Evolutionary conservation across 2,329 filamentous ascomycete genomes (phyloP).

Genomic region (Colletotrichum liaoningense): DNA sequence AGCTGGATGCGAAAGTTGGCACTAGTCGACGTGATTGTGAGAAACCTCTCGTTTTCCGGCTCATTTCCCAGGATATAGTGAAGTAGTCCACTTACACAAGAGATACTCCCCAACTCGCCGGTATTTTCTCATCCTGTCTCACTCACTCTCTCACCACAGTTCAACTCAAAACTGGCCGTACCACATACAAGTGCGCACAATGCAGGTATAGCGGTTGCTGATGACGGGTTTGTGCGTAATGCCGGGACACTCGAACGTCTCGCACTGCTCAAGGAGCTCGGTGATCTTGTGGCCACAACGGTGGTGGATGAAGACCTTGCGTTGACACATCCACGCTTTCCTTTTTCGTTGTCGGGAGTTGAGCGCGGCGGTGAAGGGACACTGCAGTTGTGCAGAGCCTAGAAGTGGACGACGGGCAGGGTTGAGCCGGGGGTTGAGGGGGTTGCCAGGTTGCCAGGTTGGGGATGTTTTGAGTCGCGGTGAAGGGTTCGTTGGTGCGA

Average conservation of each 20-base stretch:
- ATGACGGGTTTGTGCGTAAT: constrained; percentile 38
- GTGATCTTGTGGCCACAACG: constrained; percentile 47
- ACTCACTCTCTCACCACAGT: neutral
- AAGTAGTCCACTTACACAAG: neutral
- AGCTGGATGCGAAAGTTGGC: neutral
- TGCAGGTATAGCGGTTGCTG: constrained; percentile 46
- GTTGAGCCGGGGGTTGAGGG: neutral
- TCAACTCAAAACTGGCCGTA: constrained; percentile 42
- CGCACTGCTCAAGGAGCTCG: constrained; percentile 42
- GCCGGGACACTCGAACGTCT: constrained; percentile 41
- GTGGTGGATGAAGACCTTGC: constrained; percentile 46
- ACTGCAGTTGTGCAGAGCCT: too few species aligned
- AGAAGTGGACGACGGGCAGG: neutral
- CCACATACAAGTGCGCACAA: constrained; percentile 40
- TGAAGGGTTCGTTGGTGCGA: neutral
- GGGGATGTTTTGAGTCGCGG: too few species aligned
- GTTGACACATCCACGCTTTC: constrained; percentile 40
- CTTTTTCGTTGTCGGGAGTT: neutral
- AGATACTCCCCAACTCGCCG: neutral
- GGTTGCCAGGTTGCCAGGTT: too few species aligned
- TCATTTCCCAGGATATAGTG: too few species aligned
- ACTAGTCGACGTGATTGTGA: neutral
- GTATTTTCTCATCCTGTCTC: neutral
- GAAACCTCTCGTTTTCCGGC: neutral
- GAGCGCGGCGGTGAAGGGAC: neutral